Base-by-base conservation (phyloP, 2,329 filamentous ascomycete genomes). In the Penicillium sp. region DNA sequence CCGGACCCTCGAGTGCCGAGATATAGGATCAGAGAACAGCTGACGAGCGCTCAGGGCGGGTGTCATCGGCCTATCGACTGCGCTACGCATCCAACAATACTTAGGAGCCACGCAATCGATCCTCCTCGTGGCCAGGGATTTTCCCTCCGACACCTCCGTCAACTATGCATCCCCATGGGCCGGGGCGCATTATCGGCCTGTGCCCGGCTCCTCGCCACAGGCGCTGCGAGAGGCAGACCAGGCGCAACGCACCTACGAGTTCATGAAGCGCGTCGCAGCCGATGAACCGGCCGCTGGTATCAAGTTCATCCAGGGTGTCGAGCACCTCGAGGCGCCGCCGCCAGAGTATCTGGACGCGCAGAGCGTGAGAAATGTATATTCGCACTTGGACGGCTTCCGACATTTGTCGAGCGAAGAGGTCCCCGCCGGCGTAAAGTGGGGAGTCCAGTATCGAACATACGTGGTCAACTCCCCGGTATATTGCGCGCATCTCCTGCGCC, bases 131-230 rank as follows among this genome's bases (percentile, higher is more conserved):
- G 68, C 70, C 21, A 54, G 62, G 15, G 63, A 70, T 30, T 63
- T 70, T 36, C 68, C 69, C 14, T 54, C 57, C 34, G 50, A 60
- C 31, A 60, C 63, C 6, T 70, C 68, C 11, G 51, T 67, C 31
- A 65, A 71, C 55, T 74, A 73, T 51, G 62, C 71, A 27, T 72
- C 69, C 2, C 65, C 67, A 19, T 71, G 68, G 64, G 70, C 70
- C 1, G 71, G 71, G 16, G 71, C 69, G 1, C 71, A 74, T 51
- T 73, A 70, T 46, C 65, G 71, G 1, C 71, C 71, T 0, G 63
- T 72, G 3, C 70, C 69, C 1, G 65, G 62, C 6, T 53, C 58
- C 15, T 59, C 60, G 1, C 50, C 69, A 17, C 63, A 70, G 50
- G 43, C 57, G 19, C 37, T 57, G 25, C 47, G 57, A 5, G 68